Evolutionary conservation across 2,329 filamentous ascomycete species (phyloP).

Genomic region (Periconia macrospinosa): DNA sequence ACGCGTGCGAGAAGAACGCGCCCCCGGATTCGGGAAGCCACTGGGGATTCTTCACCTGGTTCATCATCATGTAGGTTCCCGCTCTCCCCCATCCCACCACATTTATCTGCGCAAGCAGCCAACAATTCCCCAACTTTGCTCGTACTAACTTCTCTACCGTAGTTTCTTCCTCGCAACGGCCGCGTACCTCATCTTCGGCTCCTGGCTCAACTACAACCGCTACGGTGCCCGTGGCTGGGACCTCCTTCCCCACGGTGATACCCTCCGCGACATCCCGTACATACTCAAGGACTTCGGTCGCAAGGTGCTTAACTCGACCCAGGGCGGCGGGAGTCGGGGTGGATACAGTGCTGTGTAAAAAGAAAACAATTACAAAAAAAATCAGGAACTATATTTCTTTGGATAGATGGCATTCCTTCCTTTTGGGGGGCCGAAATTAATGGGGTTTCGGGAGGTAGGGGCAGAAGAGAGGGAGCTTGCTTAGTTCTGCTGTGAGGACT

Average conservation of each 20-base stretch:
- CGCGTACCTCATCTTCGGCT: constrained; percentile 93
- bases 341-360: constrained; percentile 89
- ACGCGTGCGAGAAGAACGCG: constrained; percentile 64
- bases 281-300: constrained; percentile 86
- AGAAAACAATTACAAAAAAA: neutral
- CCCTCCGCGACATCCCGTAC: constrained; percentile 89
- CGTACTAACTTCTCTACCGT: constrained; percentile 13
- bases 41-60: constrained; percentile 98
- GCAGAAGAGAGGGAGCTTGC: no score
- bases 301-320: constrained; percentile 78
- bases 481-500: no score
- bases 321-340: constrained; percentile 80
- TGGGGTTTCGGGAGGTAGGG: no score
- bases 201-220: constrained; percentile 98
- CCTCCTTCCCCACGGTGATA: constrained; percentile 87
- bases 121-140: neutral
- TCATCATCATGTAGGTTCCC: constrained; percentile 79
- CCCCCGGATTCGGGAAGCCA: constrained; percentile 55
- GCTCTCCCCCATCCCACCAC: neutral
- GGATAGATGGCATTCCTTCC: no score
- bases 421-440: no score
- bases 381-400: no score
- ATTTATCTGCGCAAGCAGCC: neutral
- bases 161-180: constrained; percentile 85
- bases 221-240: constrained; percentile 96